Evolutionary conservation across 228 moss, liverwort and hornwort species (phyloP).

Genomic region (Sphagnum fallax): DNA sequence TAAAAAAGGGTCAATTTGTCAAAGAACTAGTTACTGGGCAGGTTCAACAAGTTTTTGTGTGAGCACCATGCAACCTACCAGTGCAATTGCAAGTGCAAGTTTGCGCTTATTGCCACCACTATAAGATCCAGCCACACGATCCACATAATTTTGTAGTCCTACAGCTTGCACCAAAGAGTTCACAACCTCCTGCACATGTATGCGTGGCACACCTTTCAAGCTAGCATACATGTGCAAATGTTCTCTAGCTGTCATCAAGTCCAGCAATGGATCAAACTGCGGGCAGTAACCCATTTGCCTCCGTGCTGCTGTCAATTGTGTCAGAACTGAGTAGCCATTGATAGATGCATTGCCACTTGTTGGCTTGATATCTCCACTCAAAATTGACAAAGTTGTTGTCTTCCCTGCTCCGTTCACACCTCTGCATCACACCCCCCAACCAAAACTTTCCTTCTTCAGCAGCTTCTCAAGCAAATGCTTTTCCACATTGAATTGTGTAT

Average conservation of each 20-base stretch:
- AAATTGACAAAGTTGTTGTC: conserved; percentile 87
- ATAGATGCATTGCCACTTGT: conserved; percentile 73
- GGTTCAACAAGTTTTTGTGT: no score
- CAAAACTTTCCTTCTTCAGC: neutral
- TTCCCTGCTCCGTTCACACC: conserved; percentile 97
- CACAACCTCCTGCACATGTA: conserved; percentile 43
- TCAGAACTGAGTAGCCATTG: conserved; percentile 69
- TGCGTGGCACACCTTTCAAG: conserved; percentile 64
- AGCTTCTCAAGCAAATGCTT: neutral
- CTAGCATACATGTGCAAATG: conserved; percentile 92
- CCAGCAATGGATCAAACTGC: conserved; percentile 89
- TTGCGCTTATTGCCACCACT: conserved; percentile 98
- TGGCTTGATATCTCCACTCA: conserved; percentile 78
- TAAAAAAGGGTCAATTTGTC: no score
- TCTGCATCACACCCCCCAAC: conserved; percentile 22
- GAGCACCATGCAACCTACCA: conserved; percentile 30
- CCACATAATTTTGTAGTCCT: conserved; percentile 74
- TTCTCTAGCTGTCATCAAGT: conserved; percentile 85
- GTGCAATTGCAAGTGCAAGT: conserved; percentile 81
- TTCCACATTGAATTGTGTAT: no score
- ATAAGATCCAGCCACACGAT: conserved; percentile 72
- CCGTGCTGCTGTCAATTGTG: conserved; percentile 56
- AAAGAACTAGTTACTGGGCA: no score
- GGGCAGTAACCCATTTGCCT: conserved; percentile 92
- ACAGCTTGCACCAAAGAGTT: conserved; percentile 61